phyloP scores from a whole-genome alignment of 1,139 yeast genomes.

The Kurtzmaniella quercitrusa region DNA sequence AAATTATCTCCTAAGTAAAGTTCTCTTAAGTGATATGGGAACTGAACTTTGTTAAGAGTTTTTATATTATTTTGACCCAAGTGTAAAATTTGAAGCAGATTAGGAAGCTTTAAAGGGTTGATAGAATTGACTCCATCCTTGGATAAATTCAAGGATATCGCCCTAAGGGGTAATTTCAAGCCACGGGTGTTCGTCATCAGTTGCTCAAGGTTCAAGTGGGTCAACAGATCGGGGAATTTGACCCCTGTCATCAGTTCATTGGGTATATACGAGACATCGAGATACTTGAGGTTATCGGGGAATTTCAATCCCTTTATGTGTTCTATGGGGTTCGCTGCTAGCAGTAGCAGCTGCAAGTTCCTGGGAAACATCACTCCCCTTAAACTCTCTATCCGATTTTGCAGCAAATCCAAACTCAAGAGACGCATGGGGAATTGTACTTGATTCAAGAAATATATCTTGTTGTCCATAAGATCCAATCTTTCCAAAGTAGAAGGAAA shows the following conservation, averaged over 20 bases:
- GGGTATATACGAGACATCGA: constrained; percentile 42
- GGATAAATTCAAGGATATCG: constrained; percentile 31
- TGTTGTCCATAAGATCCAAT: constrained; percentile 34
- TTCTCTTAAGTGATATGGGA: constrained; percentile 33
- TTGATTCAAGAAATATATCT: constrained; percentile 36
- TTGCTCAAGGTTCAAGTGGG: constrained; percentile 36
- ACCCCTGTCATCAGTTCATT: constrained; percentile 48
- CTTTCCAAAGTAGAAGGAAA: constrained; percentile 33
- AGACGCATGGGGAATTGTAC: constrained; percentile 36
- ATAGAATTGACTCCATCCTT: constrained; percentile 44
- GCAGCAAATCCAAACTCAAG: constrained; percentile 32
- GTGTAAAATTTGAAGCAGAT: constrained; percentile 33
- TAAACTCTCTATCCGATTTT: constrained; percentile 38
- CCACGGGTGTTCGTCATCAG: constrained; percentile 48
- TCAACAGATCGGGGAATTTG: constrained; percentile 40
- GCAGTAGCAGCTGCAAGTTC: constrained; percentile 24
- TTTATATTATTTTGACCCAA: constrained; percentile 41
- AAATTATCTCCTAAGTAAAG: constrained; percentile 41
- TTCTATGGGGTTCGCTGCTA: constrained; percentile 42
- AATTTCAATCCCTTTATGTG: constrained; percentile 39
- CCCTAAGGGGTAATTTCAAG: constrained; percentile 32
- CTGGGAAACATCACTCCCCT: constrained; percentile 38
- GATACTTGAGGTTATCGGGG: constrained; percentile 32
- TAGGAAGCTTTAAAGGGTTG: constrained; percentile 43
- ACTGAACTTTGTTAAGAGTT: constrained; percentile 41